These are phyloP conservation scores for Cryphonectria radicalis DNA, from an alignment of 2,329 filamentous ascomycete species.

Conservation along the genomic window DNA sequence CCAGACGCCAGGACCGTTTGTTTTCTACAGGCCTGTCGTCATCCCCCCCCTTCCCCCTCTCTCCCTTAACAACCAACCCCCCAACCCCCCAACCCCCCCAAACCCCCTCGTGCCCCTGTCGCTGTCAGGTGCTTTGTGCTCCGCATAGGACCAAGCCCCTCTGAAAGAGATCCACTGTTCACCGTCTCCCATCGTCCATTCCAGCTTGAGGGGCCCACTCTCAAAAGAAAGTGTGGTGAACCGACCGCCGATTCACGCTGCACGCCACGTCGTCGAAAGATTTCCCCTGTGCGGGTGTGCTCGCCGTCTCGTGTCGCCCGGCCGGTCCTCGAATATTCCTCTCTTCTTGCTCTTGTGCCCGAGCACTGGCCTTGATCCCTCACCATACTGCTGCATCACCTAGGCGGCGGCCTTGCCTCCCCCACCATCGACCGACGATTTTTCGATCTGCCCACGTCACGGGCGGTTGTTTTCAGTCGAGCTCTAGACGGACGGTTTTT, in stretches of 20 bases:
- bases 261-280: slow-evolving; percentile 20
- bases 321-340: background rate
- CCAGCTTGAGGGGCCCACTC: background rate
- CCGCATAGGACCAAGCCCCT: background rate
- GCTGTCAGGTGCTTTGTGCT: background rate
- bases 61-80: background rate
- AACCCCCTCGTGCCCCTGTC: background rate
- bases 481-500: background rate
- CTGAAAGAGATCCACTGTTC: background rate
- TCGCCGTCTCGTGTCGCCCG: background rate
- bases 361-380: background rate
- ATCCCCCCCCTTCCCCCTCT: background rate
- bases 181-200: background rate
- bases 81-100: background rate
- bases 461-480: background rate
- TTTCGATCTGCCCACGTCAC: background rate
- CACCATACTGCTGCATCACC: background rate
- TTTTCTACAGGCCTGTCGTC: background rate
- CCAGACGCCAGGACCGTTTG: background rate
- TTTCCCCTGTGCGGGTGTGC: background rate
- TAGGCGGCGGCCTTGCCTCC: background rate
- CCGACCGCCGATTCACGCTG: slow-evolving; percentile 5
- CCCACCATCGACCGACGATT: background rate
- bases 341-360: background rate
- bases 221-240: background rate